Evolutionary conservation across 2,329 filamentous ascomycete genomes (phyloP).

Genomic region (Alternaria ventricosa): DNA sequence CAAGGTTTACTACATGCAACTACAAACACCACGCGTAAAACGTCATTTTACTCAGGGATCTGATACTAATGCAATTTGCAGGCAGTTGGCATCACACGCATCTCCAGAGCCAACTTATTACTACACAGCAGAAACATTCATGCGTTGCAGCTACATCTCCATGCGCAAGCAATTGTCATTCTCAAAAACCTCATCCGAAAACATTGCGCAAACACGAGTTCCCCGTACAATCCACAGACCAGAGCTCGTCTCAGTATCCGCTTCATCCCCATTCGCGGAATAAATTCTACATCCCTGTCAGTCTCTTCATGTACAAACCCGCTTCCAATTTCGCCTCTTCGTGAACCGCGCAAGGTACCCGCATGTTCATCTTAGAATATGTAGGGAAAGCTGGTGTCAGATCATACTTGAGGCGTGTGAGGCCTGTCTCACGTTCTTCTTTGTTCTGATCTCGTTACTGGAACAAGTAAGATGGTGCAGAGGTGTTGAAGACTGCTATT

Average conservation of each 20-base stretch:
- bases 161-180: background rate
- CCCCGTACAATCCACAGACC: background rate
- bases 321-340: conserved; percentile 3
- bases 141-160: background rate
- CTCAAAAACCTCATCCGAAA: background rate
- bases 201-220: background rate
- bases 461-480: conserved; percentile 12
- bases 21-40: background rate
- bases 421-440: conserved; percentile 12
- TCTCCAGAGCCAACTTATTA: background rate
- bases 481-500: conserved; percentile 30
- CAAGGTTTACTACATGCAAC: conserved; percentile 3
- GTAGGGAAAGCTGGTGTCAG: conserved; percentile 8
- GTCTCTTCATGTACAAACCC: background rate
- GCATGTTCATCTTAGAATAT: background rate
- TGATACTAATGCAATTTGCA: background rate
- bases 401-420: conserved; percentile 12
- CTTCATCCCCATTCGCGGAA: conserved; percentile 14
- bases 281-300: background rate
- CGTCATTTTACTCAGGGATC: background rate
- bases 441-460: conserved; percentile 12
- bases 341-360: background rate
- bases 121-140: background rate
- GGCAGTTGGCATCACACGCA: background rate
- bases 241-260: background rate